Evolutionary conservation across 306 rosid species (phyloP), one percentile per base, ranked within the genome.

Genomic region (Vigna radiata): DNA sequence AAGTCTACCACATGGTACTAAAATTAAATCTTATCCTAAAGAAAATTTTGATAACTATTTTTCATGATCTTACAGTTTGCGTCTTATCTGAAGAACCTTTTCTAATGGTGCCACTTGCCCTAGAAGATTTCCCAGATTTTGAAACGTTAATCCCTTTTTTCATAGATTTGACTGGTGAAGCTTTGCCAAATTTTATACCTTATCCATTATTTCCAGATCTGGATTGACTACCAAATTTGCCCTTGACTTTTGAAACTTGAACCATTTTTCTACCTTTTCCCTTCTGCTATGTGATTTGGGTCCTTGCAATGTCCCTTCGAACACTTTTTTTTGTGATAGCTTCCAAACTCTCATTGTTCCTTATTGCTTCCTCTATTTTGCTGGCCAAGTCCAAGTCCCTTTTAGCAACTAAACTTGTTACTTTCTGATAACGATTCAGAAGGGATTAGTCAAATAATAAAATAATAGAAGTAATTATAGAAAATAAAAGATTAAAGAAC

Each of bases 301-400:
- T 73, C 77, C 97, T 86, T 16, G 89, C 90, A 67, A 54, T 49
- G 67, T 92, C 97, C 81, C 90, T 92, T 36, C 84, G 78, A 62
- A 90, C 88, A 58, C 85, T 86, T 50, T 91, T 91, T 73, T 80
- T 81, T 31, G 90, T 89, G n/a, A 95, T 89, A 54, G 90, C 88
- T 47, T 95, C 99, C 85, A 95, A 87, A 81, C 97, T 90, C 83
- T 95, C 99, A 19, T 95, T 95, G 84, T 89, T 92, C 84, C 80
- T 86, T 52, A 92, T 75, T n/a, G 99, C 97, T 83, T 90, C 97
- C 83, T 92, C 99, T n/a, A 95, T 90, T 72, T 86, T 85, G 44
- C 82, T 77, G 15, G 97, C 96, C 87, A 95, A 77, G 48, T 72
- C 27, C 41, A 33, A 27, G 67, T 95, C 91, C 87, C 64, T 95